phyloP scores from a whole-genome alignment of 2,329 filamentous ascomycete genomes.

The Verticillium albo-atrum region DNA sequence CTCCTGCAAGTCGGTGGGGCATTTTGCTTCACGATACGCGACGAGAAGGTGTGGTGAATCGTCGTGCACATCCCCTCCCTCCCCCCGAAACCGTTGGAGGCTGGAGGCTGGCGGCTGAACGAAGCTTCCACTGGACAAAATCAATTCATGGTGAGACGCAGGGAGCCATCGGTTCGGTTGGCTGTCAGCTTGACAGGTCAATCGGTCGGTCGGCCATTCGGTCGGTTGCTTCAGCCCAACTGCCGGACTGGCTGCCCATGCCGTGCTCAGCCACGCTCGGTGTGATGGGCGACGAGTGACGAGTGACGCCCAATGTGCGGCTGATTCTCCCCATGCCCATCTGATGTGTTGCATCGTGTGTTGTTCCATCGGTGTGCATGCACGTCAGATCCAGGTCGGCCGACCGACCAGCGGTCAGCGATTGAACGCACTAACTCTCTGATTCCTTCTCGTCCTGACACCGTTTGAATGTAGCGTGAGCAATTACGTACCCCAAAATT shows the following conservation, averaged over 20 bases:
- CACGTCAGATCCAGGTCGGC: too few species aligned
- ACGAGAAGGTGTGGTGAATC: neutral
- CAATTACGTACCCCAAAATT: neutral
- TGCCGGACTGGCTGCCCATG: neutral
- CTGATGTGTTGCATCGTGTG: neutral
- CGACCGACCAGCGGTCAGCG: too few species aligned
- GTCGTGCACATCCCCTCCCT: neutral
- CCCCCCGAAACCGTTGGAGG: neutral
- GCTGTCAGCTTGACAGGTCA: neutral
- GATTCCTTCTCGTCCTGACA: too few species aligned
- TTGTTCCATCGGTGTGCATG: neutral
- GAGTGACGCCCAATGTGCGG: neutral
- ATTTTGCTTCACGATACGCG: neutral
- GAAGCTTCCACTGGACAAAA: neutral
- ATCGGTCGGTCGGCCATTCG: neutral
- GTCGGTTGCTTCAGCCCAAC: neutral
- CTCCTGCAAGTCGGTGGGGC: neutral
- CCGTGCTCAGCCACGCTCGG: neutral
- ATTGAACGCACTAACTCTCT: too few species aligned
- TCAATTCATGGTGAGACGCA: neutral
- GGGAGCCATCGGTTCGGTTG: neutral
- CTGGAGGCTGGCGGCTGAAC: neutral
- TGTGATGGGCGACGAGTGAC: neutral
- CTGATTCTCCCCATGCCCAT: neutral
- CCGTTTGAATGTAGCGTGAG: too few species aligned